Base-by-base conservation (phyloP, 305 asterid genomes). In the Withania somnifera region DNA sequence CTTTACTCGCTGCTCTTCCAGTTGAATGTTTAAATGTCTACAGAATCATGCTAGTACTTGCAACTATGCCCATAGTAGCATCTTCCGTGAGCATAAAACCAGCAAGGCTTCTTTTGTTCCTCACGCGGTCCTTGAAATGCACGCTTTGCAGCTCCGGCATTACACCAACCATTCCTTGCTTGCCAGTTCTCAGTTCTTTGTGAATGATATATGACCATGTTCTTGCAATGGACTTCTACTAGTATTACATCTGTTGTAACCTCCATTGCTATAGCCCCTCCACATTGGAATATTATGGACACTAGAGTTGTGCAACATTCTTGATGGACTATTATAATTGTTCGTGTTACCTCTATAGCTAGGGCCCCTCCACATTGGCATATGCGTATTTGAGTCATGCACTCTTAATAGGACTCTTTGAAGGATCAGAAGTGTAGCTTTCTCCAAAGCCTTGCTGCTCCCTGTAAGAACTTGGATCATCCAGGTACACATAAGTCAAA, bases 1-100 rank as follows among this genome's bases (percentile, higher is more conserved):
- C 17, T 38, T n/a, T 38, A 38, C 34, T 22, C 6, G 22, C 58
- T 71, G 7, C 22, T 42, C 22, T 71, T 71, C 45, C 40, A 71
- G 58, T 17, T 45, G 78, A 71, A 24, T 71, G 79, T 14, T 71
- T 71, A 71, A 24, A 26, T 50, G 26, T 28, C 61, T 47, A 47
- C 45, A 28, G 45, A 75, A 75, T 28, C 61, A 84, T 94, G 98
- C 78, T 78, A 78, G 79, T 80, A 86, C 88, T 76, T 93, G 89
- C 98, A 93, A 68, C 85, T 90, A 36, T 89, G 89, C 63, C 97
- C 97, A 87, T 77, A 94, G 50, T 83, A 20, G 81, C 98, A 93
- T 84, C 90, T 89, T 82, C 98, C 97, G 85, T 76, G 90, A 67
- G 83, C 84, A 88, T 85, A 92, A 76, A 88, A 86, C 51, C 85